Conservation (phyloP, 2,329 filamentous ascomycete genomes). For the Diaporthe eres region DNA sequence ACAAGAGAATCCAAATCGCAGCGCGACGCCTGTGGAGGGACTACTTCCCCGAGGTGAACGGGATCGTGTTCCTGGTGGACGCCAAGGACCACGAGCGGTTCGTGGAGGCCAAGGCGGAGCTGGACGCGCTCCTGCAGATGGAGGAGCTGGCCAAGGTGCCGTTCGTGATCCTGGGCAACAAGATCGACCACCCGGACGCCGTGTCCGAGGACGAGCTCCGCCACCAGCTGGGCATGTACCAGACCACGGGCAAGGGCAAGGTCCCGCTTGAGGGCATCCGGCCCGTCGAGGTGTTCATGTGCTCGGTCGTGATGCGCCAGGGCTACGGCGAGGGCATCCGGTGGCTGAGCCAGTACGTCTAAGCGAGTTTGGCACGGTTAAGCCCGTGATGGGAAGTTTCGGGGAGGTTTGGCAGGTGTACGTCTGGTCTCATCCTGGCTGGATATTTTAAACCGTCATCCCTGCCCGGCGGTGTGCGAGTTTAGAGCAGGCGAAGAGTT, state of each 20-base stretch:
- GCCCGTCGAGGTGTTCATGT: slow-evolving; percentile 99
- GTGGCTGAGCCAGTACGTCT: slow-evolving; percentile 95
- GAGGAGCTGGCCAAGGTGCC: slow-evolving; percentile 96
- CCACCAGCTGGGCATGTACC: slow-evolving; percentile 92
- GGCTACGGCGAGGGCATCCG: slow-evolving; percentile 92
- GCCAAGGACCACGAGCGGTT: slow-evolving; percentile 98
- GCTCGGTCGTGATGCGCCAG: slow-evolving; percentile 98
- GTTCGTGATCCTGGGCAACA: slow-evolving; percentile 97
- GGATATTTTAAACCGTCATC: not conserved
- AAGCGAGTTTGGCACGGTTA: slow-evolving; percentile 52
- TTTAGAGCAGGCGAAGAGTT: not conserved
- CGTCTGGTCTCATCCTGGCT: not conserved
- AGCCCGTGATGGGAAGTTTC: not conserved
- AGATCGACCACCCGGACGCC: slow-evolving; percentile 98
- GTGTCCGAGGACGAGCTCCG: slow-evolving; percentile 96
- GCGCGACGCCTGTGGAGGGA: slow-evolving; percentile 96
- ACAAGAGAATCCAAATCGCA: slow-evolving; percentile 51
- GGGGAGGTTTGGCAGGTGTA: no score
- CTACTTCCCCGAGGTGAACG: slow-evolving; percentile 96
- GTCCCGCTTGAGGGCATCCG: slow-evolving; percentile 89
- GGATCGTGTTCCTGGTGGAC: slow-evolving; percentile 98
- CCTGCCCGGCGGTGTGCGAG: not conserved
- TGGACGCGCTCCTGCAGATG: slow-evolving; percentile 95
- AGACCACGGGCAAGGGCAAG: slow-evolving; percentile 97
- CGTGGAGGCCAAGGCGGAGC: slow-evolving; percentile 93